Evolutionary conservation across 2,329 filamentous ascomycete species (phyloP).

Genomic region (Aspergillus flavus): DNA sequence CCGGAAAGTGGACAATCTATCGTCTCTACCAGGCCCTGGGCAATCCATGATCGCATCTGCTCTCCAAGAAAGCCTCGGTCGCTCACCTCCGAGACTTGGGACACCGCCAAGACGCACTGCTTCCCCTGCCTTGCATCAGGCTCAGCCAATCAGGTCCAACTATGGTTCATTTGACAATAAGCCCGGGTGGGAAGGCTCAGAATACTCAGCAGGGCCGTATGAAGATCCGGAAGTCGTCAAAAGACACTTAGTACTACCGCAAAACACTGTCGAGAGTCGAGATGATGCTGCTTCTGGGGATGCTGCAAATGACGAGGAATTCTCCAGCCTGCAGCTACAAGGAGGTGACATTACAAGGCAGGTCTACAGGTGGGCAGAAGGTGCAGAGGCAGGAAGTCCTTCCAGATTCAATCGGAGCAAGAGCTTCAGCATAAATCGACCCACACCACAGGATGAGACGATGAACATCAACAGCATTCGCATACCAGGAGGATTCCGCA

Average conservation of each 20-base stretch:
- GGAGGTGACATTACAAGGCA: slow-evolving; percentile 93
- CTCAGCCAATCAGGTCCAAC: slow-evolving; percentile 64
- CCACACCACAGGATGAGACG: slow-evolving; percentile 76
- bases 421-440: slow-evolving; percentile 79
- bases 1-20: slow-evolving; percentile 59
- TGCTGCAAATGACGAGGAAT: slow-evolving; percentile 68
- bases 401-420: slow-evolving; percentile 73
- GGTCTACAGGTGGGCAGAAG: slow-evolving; percentile 96
- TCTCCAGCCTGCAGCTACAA: slow-evolving; percentile 89
- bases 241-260: slow-evolving; percentile 80
- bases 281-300: slow-evolving; percentile 34
- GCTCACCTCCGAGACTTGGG: slow-evolving; percentile 41
- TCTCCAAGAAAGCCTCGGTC: slow-evolving; percentile 73
- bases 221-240: slow-evolving; percentile 92
- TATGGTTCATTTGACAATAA: slow-evolving; percentile 85
- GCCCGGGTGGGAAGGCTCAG: slow-evolving; percentile 52
- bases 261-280: slow-evolving; percentile 41
- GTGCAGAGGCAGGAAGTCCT: slow-evolving; percentile 68
- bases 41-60: slow-evolving; percentile 87
- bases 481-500: slow-evolving; percentile 87
- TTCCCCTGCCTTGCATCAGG: slow-evolving; percentile 59
- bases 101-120: slow-evolving; percentile 56
- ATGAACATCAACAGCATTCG: slow-evolving; percentile 89
- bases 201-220: slow-evolving; percentile 60
- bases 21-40: slow-evolving; percentile 72